Base-by-base conservation (phyloP, 2,329 filamentous ascomycete species). In the Pseudovirgaria hyperparasitica region DNA sequence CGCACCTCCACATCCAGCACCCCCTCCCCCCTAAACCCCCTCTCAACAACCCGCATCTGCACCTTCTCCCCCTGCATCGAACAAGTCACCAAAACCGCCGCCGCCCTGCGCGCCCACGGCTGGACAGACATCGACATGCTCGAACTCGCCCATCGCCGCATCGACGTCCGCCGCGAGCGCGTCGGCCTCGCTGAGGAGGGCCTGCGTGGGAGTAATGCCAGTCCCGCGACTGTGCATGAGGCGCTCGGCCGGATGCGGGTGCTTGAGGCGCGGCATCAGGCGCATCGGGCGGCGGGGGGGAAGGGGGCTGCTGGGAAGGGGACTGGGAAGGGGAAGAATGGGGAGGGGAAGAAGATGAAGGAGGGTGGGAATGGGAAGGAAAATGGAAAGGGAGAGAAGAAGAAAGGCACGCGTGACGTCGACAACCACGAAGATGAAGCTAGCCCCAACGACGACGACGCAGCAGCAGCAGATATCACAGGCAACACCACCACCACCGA, bases 41-140 rank as follows among this genome's bases (percentile, higher is more conserved):
- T 67, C n/a, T 67, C 70, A 22, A 68, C 78, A 5, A 72, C 77
- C 2, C 69, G 90, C 46, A 69, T 98, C 29, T 98, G 90, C 60
- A 92, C 85, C 1, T 98, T 98, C 58, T 92, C 81, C 2, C 90
- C 90, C 0, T 98, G 90, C 54, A 92, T 98, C 38, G 90, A 98
- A 56, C 90, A 98, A 59, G 87, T 92, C 13, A 84, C 80, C 28
- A 72, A 76, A 30, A 96, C 90, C 0, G 76, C 93, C 28, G 77
- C 81, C 8, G 71, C 72, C 9, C 67, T 98, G 54, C 76, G 87
- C 28, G 70, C 74, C 19, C 61, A 85, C 5, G 84, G 82, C 28
- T 98, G 90, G 90, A 69, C 85, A 7, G 79, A 87, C 31, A 92
- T 96, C 37, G 75, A 82, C 40, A 94, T 93, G 82, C 81, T 92